Percentiles rank a stretch among this genome's conserved stretches.
Conservation (phyloP, 163 green algal species). For the Coccomyxa subellipsoidea region DNA sequence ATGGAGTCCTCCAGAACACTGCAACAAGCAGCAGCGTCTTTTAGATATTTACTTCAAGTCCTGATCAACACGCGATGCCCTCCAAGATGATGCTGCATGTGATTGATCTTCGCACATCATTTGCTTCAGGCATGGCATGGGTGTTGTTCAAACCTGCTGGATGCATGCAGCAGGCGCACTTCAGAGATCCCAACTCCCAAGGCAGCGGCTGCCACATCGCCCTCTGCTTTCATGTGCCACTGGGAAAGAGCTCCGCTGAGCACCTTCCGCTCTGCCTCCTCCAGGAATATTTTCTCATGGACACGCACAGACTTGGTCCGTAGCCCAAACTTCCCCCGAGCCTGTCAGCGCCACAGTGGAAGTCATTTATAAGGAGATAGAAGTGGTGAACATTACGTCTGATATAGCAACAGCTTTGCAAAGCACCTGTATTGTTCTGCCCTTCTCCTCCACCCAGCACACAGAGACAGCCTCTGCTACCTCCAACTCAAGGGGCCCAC, state of each 20-base stretch:
- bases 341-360: not conserved
- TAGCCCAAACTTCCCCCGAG: conserved; percentile 16
- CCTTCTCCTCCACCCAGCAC: conserved; percentile 21
- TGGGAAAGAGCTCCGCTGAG: conserved; percentile 19
- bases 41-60: too few species aligned
- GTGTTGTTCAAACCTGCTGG: conserved; percentile 8
- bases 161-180: conserved; percentile 9
- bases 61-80: too few species aligned
- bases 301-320: conserved; percentile 15
- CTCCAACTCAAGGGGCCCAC: conserved; percentile 22
- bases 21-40: not conserved
- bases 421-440: not conserved
- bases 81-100: too few species aligned
- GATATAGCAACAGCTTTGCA: not conserved
- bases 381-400: not conserved
- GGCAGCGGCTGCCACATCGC: conserved; percentile 19
- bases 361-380: not conserved
- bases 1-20: not conserved
- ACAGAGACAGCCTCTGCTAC: conserved; percentile 15
- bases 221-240: conserved; percentile 24
- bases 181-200: conserved; percentile 20
- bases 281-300: conserved; percentile 11
- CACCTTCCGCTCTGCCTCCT: conserved; percentile 27
- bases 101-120: not conserved
- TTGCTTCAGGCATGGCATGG: too few species aligned